Evolutionary conservation across 805 yeast species (phyloP).

Genomic region (Barnettozyma wickerhamii): DNA sequence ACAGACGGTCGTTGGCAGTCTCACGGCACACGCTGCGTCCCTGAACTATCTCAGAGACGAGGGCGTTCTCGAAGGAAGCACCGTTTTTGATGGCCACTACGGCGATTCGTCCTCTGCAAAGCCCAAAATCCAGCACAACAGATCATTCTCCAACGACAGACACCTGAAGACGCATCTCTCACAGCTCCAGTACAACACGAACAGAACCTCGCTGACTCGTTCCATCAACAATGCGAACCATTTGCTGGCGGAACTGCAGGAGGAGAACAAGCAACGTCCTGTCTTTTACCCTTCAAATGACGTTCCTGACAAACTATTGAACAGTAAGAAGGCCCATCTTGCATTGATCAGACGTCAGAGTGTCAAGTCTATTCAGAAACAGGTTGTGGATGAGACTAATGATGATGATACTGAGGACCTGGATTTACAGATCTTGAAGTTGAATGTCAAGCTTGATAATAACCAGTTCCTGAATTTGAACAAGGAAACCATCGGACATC

Average conservation of each 20-base stretch:
- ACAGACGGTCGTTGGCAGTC: conserved; percentile 15
- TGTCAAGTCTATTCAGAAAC: conserved; percentile 16
- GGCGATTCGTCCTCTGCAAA: conserved; percentile 5
- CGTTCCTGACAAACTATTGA: conserved; percentile 29
- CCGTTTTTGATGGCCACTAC: conserved; percentile 23
- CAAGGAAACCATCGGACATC: conserved; percentile 59
- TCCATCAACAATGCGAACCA: conserved; percentile 51
- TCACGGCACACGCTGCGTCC: conserved; percentile 12
- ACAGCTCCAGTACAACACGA: conserved; percentile 75
- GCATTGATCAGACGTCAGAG: conserved; percentile 47
- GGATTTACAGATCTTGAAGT: conserved; percentile 55
- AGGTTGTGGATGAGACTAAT: conserved; percentile 16
- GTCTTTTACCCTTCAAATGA: conserved; percentile 54
- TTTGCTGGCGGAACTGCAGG: conserved; percentile 44
- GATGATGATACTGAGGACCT: conserved; percentile 25
- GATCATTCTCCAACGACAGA: conserved; percentile 27
- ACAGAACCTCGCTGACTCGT: conserved; percentile 59
- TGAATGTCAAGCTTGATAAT: conserved; percentile 52
- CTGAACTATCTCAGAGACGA: conserved; percentile 24
- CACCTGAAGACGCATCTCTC: conserved; percentile 53
- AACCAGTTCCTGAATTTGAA: conserved; percentile 56
- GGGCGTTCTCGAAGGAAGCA: conserved; percentile 23
- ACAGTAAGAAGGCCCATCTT: conserved; percentile 46
- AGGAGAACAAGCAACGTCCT: conserved; percentile 57
- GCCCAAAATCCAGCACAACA: conserved; percentile 12